Evolutionary conservation across 1,139 yeast species (phyloP), one percentile per base, ranked within the genome.

Genomic region (Debaryomyces psychrophilus): DNA sequence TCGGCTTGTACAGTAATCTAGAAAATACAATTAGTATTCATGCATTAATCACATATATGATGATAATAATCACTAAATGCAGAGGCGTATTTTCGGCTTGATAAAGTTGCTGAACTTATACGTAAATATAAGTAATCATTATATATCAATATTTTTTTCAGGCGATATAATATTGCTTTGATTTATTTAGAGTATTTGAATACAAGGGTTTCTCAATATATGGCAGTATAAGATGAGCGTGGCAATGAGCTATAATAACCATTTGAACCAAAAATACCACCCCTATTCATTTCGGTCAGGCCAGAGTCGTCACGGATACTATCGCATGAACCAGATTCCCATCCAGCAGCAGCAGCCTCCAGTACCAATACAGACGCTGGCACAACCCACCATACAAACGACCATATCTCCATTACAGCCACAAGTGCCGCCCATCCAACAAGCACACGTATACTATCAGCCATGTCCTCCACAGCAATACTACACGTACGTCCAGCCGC

Each of bases 391-490:
- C 50, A 8, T 41, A 29, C 33, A 29, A 11, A 15, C 33, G 5
- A 29, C 33, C 6, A 15, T 44, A 37, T 40, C 44, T 34, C 44
- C 41, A 14, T 8, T 20, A 20, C 36, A 33, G 17, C 35, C 25
- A 12, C 41, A 36, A 8, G n/a, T 28, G 17, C 39, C 34, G 25
- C 40, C 38, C 8, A 18, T 31, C 34, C 35, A 22, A 31, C 35
- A 28, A 31, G 28, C 38, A 12, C 36, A 42, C 26, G 31, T 38
- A n/a, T 38, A 38, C 34, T 38, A 27, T 14, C 41, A 38, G 8
- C 41, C 41, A 6, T 28, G 28, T 20, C 35, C 41, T 4, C 44
- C 25, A n/a, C 43, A 40, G 15, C 44, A 29, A n/a, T 42, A 42
- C 28, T 42, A 34, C 34, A 31, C 44, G 29, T 42, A 42, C 36